Conservation (phyloP, 768 basidiomycete genomes). For the Gymnopilus junonius region DNA sequence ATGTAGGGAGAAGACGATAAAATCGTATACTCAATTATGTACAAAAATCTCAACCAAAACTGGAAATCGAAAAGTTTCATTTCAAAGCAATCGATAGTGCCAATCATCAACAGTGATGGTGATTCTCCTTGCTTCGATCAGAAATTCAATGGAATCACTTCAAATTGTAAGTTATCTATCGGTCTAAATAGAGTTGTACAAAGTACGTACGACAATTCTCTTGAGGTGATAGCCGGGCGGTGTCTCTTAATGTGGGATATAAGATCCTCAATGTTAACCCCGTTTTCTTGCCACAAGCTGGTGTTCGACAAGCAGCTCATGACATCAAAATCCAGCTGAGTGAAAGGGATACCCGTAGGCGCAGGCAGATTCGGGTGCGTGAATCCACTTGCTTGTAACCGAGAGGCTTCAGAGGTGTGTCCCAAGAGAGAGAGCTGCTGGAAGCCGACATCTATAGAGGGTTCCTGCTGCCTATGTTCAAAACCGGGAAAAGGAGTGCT, state of each 20-base stretch:
- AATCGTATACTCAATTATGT: no score
- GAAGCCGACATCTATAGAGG: neutral
- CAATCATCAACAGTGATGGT: neutral
- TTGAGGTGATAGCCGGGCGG: neutral
- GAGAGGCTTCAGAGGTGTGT: neutral
- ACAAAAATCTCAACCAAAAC: no score
- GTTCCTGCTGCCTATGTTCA: neutral
- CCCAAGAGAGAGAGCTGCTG: neutral
- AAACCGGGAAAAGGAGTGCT: neutral
- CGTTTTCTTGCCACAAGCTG: constrained; percentile 53
- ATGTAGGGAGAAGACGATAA: no score
- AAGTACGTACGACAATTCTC: neutral
- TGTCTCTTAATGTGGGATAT: constrained; percentile 50
- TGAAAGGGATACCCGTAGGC: constrained; percentile 36
- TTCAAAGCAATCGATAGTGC: neutral
- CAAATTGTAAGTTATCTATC: neutral
- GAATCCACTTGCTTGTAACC: neutral
- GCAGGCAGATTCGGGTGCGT: no score
- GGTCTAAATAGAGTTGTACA: neutral
- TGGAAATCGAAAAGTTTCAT: no score
- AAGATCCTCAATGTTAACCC: constrained; percentile 65
- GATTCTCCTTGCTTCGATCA: neutral
- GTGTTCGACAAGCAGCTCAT: constrained; percentile 60
- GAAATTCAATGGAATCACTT: constrained; percentile 1
- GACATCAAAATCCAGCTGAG: constrained; percentile 61